Evolutionary conservation across 2,329 filamentous ascomycete species (phyloP), one percentile per base, ranked within the genome.

Genomic region (Aspergillaceae sp.): DNA sequence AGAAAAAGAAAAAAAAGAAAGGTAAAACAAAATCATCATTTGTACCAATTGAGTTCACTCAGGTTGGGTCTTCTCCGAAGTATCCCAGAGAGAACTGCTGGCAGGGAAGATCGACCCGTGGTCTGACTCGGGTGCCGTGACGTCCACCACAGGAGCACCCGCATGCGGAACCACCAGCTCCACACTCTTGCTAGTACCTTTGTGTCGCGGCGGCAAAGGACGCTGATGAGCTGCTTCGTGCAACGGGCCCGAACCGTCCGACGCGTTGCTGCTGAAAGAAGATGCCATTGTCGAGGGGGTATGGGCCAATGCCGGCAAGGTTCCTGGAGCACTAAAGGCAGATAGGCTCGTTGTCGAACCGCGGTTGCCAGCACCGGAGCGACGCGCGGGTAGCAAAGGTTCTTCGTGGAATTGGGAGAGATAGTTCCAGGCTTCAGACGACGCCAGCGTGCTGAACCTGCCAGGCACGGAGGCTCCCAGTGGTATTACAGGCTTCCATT

Each of bases 401-500:
- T 60, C 54, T n/a, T 55, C 51, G 53, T 73, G 68, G 57, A 73
- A 74, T 42, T 66, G 63, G 32, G 68, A 67, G 29, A 74, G 61
- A 48, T 70, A 74, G 33, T 58, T 56, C 61, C 67, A 72, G 27
- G 71, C 70, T 33, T 72, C 70, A 43, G 64, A 70, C 27, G 60
- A 57, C 5, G 59, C 56, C 46, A 60, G 50, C 5, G 56, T 48
- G 37, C 44, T 51, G 29, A 49, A 42, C 43, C 41, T 45, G 41
- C 41, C 45, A 49, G 38, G 19, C 4, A 45, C 46, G 30, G 47
- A 42, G 36, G 19, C 19, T 19, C 55, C 52, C 46, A 46, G 51
- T 33, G 47, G 48, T 70, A 69, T 64, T 58, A 70, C 65, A 26
- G 71, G 71, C 61, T 74, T 73, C 71, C 71, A 74, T 62, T 74